These are phyloP conservation scores for Cruciata laevipes DNA, from an alignment of 257 asterid species.

Conservation along the genomic window DNA sequence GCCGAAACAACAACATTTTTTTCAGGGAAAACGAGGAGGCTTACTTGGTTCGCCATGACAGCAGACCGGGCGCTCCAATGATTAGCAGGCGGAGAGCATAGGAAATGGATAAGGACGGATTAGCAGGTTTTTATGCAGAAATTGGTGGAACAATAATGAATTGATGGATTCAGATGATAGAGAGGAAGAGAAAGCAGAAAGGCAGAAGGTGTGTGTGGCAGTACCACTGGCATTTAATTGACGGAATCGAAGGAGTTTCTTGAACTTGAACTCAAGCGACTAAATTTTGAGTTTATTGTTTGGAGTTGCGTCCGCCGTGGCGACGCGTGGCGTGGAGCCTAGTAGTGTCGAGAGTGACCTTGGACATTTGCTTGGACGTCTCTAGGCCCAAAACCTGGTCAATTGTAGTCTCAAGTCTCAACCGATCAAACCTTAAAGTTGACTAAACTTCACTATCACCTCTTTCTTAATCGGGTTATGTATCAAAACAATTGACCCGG, in stretches of 20 bases:
- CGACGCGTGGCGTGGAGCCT: conserved; percentile 32
- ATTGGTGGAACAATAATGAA: not conserved
- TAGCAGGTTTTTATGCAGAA: not conserved
- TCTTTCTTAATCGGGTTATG: no score
- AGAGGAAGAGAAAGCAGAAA: not conserved
- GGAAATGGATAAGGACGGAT: conserved; percentile 1
- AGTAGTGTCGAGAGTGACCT: conserved; percentile 10
- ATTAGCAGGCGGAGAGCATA: not conserved
- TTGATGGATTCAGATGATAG: not conserved
- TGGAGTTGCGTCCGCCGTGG: conserved; percentile 64
- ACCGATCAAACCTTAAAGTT: conserved; percentile 17
- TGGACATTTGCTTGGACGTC: not conserved
- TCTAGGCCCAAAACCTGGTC: conserved; percentile 2
- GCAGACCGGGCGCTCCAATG: conserved; percentile 1
- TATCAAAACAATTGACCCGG: no score
- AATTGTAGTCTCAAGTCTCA: not conserved
- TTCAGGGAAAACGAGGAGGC: not conserved
- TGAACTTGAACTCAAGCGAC: not conserved
- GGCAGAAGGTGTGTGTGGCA: conserved; percentile 14
- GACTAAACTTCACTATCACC: not conserved
- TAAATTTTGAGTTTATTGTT: not conserved
- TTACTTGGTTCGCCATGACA: conserved; percentile 15
- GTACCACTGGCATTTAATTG: conserved; percentile 26
- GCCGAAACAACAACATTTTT: not conserved
- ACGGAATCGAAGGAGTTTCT: conserved; percentile 12